Percentiles rank a stretch among this genome's conserved stretches.
Evolutionary conservation across 1,284 basidiomycete species (phyloP).

Genomic region (Sanghuangporus sanghuang): DNA sequence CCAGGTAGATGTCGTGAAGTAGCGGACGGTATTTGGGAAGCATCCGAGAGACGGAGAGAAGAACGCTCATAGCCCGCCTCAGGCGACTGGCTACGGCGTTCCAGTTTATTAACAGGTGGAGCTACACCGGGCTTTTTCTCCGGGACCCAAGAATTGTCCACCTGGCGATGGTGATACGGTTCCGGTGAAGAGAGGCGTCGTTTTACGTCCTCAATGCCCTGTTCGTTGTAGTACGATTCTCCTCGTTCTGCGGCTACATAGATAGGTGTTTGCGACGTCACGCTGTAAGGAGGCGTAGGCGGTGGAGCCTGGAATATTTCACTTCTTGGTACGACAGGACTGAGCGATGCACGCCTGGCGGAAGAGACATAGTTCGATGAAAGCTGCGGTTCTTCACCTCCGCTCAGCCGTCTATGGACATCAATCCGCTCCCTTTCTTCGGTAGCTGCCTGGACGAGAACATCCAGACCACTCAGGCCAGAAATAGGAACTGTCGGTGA

Average conservation of each 20-base stretch:
- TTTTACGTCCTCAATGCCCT: not conserved
- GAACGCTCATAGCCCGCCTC: not conserved
- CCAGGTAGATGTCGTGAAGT: not conserved
- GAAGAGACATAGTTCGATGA: not conserved
- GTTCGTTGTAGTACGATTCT: not conserved
- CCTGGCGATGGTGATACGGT: not conserved
- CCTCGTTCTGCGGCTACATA: not conserved
- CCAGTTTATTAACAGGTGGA: not conserved
- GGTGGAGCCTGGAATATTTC: conserved; percentile 6
- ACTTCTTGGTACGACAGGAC: conserved; percentile 1
- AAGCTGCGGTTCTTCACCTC: conserved; percentile 22
- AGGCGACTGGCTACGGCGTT: not conserved
- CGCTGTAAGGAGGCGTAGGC: conserved; percentile 1
- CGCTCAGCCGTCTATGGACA: conserved; percentile 31
- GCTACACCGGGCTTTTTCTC: not conserved
- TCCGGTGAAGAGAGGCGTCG: conserved; percentile 9
- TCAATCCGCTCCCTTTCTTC: conserved; percentile 35
- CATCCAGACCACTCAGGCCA: conserved; percentile 40
- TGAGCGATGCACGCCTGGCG: not conserved
- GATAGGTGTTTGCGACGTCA: not conserved
- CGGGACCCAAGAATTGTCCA: not conserved
- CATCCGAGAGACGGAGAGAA: not conserved
- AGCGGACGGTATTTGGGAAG: not conserved
- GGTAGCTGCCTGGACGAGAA: conserved; percentile 50
- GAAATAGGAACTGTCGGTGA: conserved; percentile 12